A percentile compares a stretch with the other conserved stretches of the same genome.
These are phyloP conservation scores for Mucor saturninus DNA, from an alignment of 371 early-diverging fungal species.

Conservation along the genomic window DNA sequence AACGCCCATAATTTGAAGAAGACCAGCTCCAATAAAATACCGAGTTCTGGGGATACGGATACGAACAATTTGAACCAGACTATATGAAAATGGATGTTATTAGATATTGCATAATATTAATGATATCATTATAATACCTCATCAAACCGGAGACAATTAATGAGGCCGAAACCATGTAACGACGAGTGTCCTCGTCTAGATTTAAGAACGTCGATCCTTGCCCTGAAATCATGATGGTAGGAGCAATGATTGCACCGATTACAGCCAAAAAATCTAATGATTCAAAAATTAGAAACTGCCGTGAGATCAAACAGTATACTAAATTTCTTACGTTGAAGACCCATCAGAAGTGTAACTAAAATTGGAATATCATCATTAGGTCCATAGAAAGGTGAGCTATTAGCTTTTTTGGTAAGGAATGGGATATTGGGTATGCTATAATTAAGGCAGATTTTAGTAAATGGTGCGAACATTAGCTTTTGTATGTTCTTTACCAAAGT, in stretches of 20 bases:
- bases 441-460: too few relatives aligned
- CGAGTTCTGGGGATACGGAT: constrained; percentile 55
- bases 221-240: constrained; percentile 54
- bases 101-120: too few relatives aligned
- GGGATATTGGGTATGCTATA: constrained; percentile 22
- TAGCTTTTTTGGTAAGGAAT: constrained; percentile 12
- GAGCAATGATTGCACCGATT: constrained; percentile 57
- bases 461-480: constrained; percentile 12
- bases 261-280: constrained; percentile 49
- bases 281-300: constrained; percentile 25
- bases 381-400: constrained; percentile 28
- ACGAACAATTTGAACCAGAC: constrained; percentile 55
- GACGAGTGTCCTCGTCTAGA: constrained; percentile 46
- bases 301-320: constrained; percentile 13
- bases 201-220: constrained; percentile 51
- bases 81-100: too few relatives aligned
- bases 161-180: constrained; percentile 57
- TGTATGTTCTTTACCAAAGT: constrained; percentile 17
- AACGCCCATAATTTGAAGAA: constrained; percentile 45
- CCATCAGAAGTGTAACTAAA: constrained; percentile 23
- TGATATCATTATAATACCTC: constrained; percentile 4
- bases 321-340: constrained; percentile 24
- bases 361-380: constrained; percentile 28
- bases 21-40: constrained; percentile 44
- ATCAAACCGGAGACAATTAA: constrained; percentile 48